Evolutionary conservation across 371 early-diverging fungal genomes (phyloP), one percentile per base, ranked within the genome.

Genomic region (Quaeritorhiza haematococci): DNA sequence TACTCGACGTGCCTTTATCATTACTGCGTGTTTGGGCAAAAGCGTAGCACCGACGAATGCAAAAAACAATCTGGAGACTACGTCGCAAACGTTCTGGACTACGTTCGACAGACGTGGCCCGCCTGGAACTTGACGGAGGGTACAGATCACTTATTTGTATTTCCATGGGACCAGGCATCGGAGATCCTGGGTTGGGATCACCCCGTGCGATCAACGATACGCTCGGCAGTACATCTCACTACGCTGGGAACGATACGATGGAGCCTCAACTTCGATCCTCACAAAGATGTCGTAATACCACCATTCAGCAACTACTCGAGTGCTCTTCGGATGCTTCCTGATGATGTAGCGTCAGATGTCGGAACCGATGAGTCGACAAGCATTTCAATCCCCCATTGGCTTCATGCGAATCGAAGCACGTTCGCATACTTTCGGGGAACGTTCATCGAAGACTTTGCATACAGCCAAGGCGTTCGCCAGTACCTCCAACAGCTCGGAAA

Each of bases 351-450:
- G 8, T 28, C 3, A 33, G 8, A 54, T 24, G 28, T n/a, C n/a
- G n/a, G n/a, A n/a, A n/a, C n/a, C n/a, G n/a, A n/a, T n/a, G n/a
- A n/a, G n/a, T n/a, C n/a, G n/a, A n/a, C n/a, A n/a, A n/a, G n/a
- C n/a, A n/a, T n/a, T n/a, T n/a, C 43, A 17, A 13, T 26, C 48
- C 43, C 48, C 21, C 13, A 13, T 19, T 13, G 13, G n/a, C n/a
- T n/a, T n/a, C n/a, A n/a, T n/a, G n/a, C n/a, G n/a, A 10, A 58
- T n/a, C 56, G 54, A 13, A n/a, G 19, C 49, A 53, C 58, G 19
- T 61, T 66, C 49, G 67, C 59, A 4, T 62, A 59, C 52, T 66
- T 66, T 41, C 55, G 67, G 5, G 67, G 67, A 21, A 63, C 67
- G 6, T 58, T 66, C 15, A 35, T 58, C 17, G 33, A 52, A 1